Base-by-base conservation (phyloP, 192 early-diverging fungal species). In the Cetraspora pellucida region DNA sequence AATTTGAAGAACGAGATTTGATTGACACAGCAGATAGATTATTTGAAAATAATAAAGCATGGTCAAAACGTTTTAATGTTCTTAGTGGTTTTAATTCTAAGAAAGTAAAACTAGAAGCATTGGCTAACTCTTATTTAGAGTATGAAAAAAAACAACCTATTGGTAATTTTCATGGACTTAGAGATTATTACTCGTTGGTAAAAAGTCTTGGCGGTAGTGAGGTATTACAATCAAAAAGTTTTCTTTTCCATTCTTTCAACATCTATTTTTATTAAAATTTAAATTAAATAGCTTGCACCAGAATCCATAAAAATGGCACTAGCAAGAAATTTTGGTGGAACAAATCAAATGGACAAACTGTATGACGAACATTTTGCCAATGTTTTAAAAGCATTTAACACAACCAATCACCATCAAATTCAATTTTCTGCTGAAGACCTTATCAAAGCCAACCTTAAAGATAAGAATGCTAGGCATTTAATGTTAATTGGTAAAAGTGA, bases 401-500 rank as follows among this genome's bases (percentile, higher is more conserved):
- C 25, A 45, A 31, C n/a, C 7, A 16, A 23, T 4, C 37, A 37
- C 50, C 19, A 16, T 2, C 17, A 8, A 14, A 49, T 54, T 21
- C 45, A 54, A 23, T 16, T 77, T 9, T 30, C 75, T 4, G 45
- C 64, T 37, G 19, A 49, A 46, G 23, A 77, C 3, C 10, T 71
- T 46, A 77, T 77, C 16, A 43, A 43, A 10, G 16, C 63, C 8
- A 77, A 77, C 23, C 28, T 77, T 19, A 23, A 47, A 37, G 75
- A 77, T 45, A 14, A 14, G 10, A 21, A 52, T 49, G 65, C 63
- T 2, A 44, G 75, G 17, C 66, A 77, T 47, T 54, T 77, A 52
- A 52, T 77, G 75, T 21, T 77, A 45, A 77, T 77, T 25, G 66
- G 75, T 8, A 77, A 77, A 69, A 77, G 37, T 27, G 64, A 69